phyloP scores from a whole-genome alignment of 768 basidiomycete species.

The Suillus lakei region DNA sequence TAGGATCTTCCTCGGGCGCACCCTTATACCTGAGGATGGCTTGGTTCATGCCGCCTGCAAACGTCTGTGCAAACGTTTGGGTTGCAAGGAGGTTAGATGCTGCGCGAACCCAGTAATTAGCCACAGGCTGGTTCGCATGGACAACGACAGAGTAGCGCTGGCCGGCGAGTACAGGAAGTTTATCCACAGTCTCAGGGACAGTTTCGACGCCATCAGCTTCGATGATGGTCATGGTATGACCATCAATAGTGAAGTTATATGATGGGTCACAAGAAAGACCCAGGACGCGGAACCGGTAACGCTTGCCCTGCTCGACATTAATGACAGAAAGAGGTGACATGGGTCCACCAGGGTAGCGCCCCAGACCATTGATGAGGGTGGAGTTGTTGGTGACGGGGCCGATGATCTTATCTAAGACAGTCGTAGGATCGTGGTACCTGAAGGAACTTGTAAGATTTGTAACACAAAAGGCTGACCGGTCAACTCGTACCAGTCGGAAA shows the following conservation, averaged over 20 bases:
- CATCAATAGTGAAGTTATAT: slow-evolving; percentile 39
- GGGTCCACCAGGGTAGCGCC: slow-evolving; percentile 42
- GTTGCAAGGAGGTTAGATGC: slow-evolving; percentile 31
- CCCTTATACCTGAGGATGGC: slow-evolving; percentile 47
- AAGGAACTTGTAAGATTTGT: neutral
- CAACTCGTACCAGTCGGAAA: slow-evolving; percentile 48
- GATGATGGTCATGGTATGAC: slow-evolving; percentile 46
- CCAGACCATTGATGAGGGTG: slow-evolving; percentile 51
- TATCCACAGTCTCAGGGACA: slow-evolving; percentile 41
- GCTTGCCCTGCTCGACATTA: slow-evolving; percentile 41
- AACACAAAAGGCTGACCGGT: neutral
- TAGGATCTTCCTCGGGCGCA: slow-evolving; percentile 41
- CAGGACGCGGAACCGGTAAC: slow-evolving; percentile 46
- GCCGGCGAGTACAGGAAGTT: slow-evolving; percentile 46
- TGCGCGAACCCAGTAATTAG: slow-evolving; percentile 50
- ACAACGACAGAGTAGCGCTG: slow-evolving; percentile 48
- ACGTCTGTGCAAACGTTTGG: slow-evolving; percentile 39
- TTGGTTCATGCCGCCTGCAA: slow-evolving; percentile 39
- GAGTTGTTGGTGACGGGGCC: slow-evolving; percentile 35
- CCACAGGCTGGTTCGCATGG: slow-evolving; percentile 38
- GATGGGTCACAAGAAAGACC: slow-evolving; percentile 39
- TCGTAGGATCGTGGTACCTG: slow-evolving; percentile 34
- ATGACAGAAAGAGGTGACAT: slow-evolving; percentile 41
- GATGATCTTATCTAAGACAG: slow-evolving; percentile 7
- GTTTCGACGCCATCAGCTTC: slow-evolving; percentile 46